Evolutionary conservation across 371 early-diverging fungal species (phyloP).

Genomic region (Mucor lusitanicus): DNA sequence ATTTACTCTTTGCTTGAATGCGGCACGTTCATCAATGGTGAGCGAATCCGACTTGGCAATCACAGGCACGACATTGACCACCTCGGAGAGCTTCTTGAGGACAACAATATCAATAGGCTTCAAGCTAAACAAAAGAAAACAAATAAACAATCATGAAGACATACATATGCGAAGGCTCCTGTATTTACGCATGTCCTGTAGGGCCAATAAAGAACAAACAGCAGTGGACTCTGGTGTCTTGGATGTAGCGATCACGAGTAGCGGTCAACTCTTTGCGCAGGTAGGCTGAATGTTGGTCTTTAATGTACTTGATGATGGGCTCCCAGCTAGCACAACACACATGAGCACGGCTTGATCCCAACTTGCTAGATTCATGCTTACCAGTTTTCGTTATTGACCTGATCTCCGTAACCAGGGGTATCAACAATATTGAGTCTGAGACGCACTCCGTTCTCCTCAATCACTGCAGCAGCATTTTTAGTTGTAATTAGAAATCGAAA

Average conservation of each 20-base stretch:
- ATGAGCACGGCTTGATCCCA: not conserved
- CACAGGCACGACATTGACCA: constrained; percentile 81
- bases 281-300: constrained; percentile 90
- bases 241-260: constrained; percentile 81
- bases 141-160: constrained; percentile 1
- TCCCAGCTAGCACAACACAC: constrained; percentile 69
- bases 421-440: constrained; percentile 84
- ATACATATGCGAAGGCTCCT: not conserved
- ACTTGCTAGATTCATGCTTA: constrained; percentile 15
- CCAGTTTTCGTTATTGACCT: constrained; percentile 91
- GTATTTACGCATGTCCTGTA: constrained; percentile 70
- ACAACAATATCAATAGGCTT: constrained; percentile 81
- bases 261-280: constrained; percentile 88
- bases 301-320: constrained; percentile 88
- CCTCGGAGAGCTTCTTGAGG: constrained; percentile 71
- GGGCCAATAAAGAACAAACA: constrained; percentile 82
- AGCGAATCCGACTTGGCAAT: constrained; percentile 89
- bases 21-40: constrained; percentile 74
- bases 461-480: constrained; percentile 46
- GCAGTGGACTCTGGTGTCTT: constrained; percentile 83
- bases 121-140: constrained; percentile 45
- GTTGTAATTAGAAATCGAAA: constrained; percentile 10
- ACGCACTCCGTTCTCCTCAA: constrained; percentile 86
- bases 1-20: constrained; percentile 70
- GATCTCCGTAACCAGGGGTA: constrained; percentile 81